These are phyloP conservation scores for Ustilago crameri DNA, from an alignment of 1,284 basidiomycete species.

Conservation along the genomic window DNA sequence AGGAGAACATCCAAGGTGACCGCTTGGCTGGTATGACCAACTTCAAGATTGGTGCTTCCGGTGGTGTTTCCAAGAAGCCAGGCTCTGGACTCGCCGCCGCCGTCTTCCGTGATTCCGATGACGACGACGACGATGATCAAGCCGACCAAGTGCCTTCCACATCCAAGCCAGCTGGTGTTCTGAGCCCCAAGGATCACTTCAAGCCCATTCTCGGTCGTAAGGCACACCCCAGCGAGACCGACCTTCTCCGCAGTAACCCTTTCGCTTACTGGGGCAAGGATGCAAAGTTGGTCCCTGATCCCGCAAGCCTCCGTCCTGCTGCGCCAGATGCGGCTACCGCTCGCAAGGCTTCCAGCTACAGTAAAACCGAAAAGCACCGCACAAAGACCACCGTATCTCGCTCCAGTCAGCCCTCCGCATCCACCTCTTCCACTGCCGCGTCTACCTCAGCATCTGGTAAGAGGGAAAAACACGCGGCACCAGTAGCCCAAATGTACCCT, in stretches of 20 bases:
- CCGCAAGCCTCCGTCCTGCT: conserved; percentile 20
- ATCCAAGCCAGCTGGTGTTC: conserved; percentile 47
- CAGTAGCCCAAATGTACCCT: conserved; percentile 60
- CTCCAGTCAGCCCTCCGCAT: conserved; percentile 20
- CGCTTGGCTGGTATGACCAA: conserved; percentile 26
- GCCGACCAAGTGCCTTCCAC: conserved; percentile 42
- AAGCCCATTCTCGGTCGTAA: conserved; percentile 36
- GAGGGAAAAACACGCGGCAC: conserved; percentile 57
- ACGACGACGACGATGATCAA: conserved; percentile 69
- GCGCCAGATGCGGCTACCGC: conserved; percentile 5
- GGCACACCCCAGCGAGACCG: conserved; percentile 48
- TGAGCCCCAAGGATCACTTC: conserved; percentile 42
- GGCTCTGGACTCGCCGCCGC: conserved; percentile 43
- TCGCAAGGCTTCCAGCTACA: conserved; percentile 28
- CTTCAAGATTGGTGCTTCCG: conserved; percentile 44
- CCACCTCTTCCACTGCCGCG: conserved; percentile 8
- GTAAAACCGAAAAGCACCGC: conserved; percentile 23
- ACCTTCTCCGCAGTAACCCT: conserved; percentile 58
- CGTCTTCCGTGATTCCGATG: conserved; percentile 66
- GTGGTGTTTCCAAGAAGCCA: conserved; percentile 48
- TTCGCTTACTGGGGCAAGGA: conserved; percentile 59
- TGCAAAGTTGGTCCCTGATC: conserved; percentile 37
- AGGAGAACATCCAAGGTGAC: conserved; percentile 53
- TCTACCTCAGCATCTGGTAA: conserved; percentile 14
- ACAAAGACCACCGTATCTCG: conserved; percentile 46